Base-by-base conservation (phyloP, 2,329 filamentous ascomycete species). In the Colletotrichum shisoi region DNA sequence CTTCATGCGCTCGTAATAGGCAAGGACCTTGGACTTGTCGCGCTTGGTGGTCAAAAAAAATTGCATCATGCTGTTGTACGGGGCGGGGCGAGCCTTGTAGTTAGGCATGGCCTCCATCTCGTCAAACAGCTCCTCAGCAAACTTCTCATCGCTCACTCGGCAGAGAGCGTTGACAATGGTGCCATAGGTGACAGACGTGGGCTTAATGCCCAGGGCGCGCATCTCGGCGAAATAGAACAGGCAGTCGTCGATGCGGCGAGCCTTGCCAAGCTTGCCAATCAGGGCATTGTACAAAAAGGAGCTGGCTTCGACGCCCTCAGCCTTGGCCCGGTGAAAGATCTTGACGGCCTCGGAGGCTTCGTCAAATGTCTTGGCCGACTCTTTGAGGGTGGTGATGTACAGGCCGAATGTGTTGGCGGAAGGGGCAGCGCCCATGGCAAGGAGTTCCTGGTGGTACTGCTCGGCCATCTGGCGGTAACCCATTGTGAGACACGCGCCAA, bases 1-100 rank as follows among this genome's bases (percentile, higher is more conserved):
- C 76, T 90, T 88, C 95, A 99, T 98, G 70, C 94, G 92, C 79
- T 96, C 90, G 76, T 96, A 98, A 84, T 98, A 99, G 39, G 89
- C 85, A 27, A 99, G 85, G 5, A 97, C 94, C 87, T 98, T 98
- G 78, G 85, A 82, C 81, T 95, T 94, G 78, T 99, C 94, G 60
- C 93, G 92, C 87, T 98, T 98, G 62, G 94, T 98, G 64, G 92
- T 96, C 72, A 98, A 84, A 87, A 98, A 99, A 82, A 97, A 98
- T 77, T 99, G 95, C 88, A 99, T 99, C 89, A 99, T 91, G 79
- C 93, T 96, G 84, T 99, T 97, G 85, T 99, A 99, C 0, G 95
- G 95, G 27, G 95, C 95, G 31, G 95, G 94, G 11, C 95, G 91
- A 46, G 95, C 93, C 84, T 97, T 98, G 87, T 99, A 99, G 83